A percentile compares a stretch with the other conserved stretches of the same genome.
Conservation (phyloP, 2,329 filamentous ascomycete genomes). For the Byssothecium circinans region DNA sequence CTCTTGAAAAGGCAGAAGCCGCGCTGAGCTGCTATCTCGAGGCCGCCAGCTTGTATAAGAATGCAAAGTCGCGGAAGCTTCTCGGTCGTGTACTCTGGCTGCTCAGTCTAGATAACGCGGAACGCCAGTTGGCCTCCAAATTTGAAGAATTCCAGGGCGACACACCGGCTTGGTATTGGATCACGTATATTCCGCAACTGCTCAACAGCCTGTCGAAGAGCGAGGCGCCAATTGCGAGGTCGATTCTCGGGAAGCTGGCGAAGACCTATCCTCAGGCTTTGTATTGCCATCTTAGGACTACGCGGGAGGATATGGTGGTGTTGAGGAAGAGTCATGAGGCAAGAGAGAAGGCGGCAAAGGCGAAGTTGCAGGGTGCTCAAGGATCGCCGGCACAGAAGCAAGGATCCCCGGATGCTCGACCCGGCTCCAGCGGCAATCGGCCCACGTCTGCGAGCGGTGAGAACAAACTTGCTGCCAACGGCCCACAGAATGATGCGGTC, state of each 20-base stretch:
- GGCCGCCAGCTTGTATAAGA: conserved; percentile 95
- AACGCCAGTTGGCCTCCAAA: conserved; percentile 77
- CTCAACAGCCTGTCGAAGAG: conserved; percentile 88
- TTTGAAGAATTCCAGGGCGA: conserved; percentile 98
- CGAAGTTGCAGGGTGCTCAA: conserved; percentile 59
- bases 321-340: conserved; percentile 85
- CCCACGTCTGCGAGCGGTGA: conserved; percentile 38
- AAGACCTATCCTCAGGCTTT: conserved; percentile 93
- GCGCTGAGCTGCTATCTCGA: conserved; percentile 96
- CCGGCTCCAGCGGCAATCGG: conserved; percentile 35
- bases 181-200: conserved; percentile 96
- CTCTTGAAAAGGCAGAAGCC: conserved; percentile 82
- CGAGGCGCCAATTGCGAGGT: conserved; percentile 83
- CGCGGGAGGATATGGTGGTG: conserved; percentile 86
- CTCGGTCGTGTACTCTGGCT: conserved; percentile 94
- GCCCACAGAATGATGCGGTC: conserved; percentile 40
- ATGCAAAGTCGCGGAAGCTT: conserved; percentile 90
- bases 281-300: conserved; percentile 93
- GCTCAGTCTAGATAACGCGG: conserved; percentile 86
- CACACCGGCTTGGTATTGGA: conserved; percentile 99
- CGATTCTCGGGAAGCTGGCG: conserved; percentile 87
- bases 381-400: conserved; percentile 42
- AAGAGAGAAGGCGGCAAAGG: conserved; percentile 58
- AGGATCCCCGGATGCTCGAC: conserved; percentile 37
- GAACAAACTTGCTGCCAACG: conserved; percentile 58